Evolutionary conservation across 1,139 yeast species (phyloP), one percentile per base, ranked within the genome.

Genomic region (Lodderomyces metapsilosis): DNA sequence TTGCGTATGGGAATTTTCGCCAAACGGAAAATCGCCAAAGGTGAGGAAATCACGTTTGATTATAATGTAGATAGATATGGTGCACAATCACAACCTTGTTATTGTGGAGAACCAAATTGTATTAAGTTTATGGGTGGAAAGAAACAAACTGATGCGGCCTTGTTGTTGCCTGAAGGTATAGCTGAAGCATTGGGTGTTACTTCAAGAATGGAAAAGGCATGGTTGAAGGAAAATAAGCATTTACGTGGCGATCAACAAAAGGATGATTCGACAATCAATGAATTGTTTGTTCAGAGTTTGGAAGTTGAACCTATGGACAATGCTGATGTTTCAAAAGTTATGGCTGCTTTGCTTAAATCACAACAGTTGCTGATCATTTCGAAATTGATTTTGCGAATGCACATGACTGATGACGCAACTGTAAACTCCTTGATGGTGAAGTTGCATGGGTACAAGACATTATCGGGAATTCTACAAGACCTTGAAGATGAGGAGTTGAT

Each of bases 31-130:
- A 88, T 92, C 42, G 44, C 52, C n/a, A 63, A 64, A 43, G 96
- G 96, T 37, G 98, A 92, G 61, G 98, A 92, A 59, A 81, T 92
- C 49, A 88, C 97, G 0, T 91, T 92, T 65, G 96, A 92, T 63
- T 92, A 92, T 62, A 92, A 92, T 57, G 98, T 92, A 21, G 98
- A 92, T 62, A 73, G 98, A 46, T 92, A 89, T 61, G 98, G 98
- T 21, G 95, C 97, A 1, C 84, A 82, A 48, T 89, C 95, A 6
- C 98, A 92, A 64, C 87, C 88, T 18, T 92, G 98, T 63, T 87
- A 86, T 63, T 92, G 98, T 67, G 97, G 95, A 2, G 95, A 91
- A 50, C 75, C 85, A 20, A 91, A 88, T 62, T 92, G 98, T 74
- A 75, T 88, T 36, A 96, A 96, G 24, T 82, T 86, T 49, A 80